Base-by-base conservation (phyloP, 345 rosid genomes). In the Camelina laxa region DNA sequence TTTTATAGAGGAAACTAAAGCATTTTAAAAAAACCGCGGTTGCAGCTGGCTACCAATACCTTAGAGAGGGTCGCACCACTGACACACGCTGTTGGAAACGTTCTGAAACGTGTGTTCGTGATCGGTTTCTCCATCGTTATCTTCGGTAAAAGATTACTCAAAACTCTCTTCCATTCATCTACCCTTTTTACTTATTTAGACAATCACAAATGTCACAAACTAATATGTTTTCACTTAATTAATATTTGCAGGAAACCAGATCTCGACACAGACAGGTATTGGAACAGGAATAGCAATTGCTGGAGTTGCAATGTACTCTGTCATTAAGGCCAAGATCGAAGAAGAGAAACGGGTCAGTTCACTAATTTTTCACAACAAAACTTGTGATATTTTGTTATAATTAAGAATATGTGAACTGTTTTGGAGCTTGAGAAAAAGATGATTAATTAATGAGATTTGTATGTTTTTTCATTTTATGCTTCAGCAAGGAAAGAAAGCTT, bases 61-160 rank as follows among this genome's bases (percentile, higher is more conserved):
- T 84, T 94, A 84, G 99, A 94, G 86, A 84, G 99, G 80, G 97
- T 94, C 65, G 97, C 97, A 48, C 97, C 99, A 27, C 91, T 94
- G 60, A 94, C 99, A 13, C 99, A 94, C 67, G 99, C 97, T 4
- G 97, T 94, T 66, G 99, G 99, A 67, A 94, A 94, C 81, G 99
- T 94, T 81, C 85, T 94, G 84, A 94, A 94, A 81, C 95, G 99
- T 77, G 99, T 91, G 48, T 91, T 94, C 50, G 99, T 94, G 62
- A 94, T 94, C 14, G 99, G 96, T 39, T 94, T 94, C 87, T 88
- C 99, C 49, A 91, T 94, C 77, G 22, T 94, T 20, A 41, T 72
- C 79, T 91, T 94, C 45, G 99, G 99, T 94, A 81, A 81, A 74
- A 49, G 5, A 61, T 17, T 16, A 65, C 60, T 41, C 30, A 12